A percentile compares a stretch with the other conserved stretches of the same genome.
Evolutionary conservation across 306 rosid genomes (phyloP).

Genomic region (Fragaria vesca): DNA sequence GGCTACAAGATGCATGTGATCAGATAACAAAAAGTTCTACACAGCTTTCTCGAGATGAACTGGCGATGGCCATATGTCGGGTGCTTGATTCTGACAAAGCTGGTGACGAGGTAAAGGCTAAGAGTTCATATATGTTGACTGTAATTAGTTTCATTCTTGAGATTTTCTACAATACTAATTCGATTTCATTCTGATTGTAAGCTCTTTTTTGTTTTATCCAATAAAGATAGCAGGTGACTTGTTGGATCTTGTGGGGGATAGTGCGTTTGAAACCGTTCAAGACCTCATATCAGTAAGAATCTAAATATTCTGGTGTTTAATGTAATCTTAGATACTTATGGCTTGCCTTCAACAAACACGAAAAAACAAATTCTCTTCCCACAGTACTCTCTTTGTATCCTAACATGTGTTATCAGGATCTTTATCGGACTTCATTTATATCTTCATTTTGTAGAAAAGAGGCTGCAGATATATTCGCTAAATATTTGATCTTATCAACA

Average conservation of each 20-base stretch:
- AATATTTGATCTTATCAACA: not conserved
- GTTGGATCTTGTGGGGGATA: slow-evolving; percentile 90
- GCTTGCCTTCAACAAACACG: not conserved
- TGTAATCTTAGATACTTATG: slow-evolving; percentile 9
- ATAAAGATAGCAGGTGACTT: slow-evolving; percentile 87
- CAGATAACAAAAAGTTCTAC: slow-evolving; percentile 46
- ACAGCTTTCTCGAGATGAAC: slow-evolving; percentile 71
- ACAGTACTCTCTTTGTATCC: not conserved
- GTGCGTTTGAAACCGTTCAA: slow-evolving; percentile 89
- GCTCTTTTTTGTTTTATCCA: slow-evolving; percentile 17
- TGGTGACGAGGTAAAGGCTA: slow-evolving; percentile 80
- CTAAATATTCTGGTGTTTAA: slow-evolving; percentile 7
- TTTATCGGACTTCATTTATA: slow-evolving; percentile 10
- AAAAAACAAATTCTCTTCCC: not conserved
- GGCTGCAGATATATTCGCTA: not conserved
- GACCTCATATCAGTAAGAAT: slow-evolving; percentile 70
- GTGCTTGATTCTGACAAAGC: slow-evolving; percentile 88
- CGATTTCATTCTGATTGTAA: slow-evolving; percentile 26
- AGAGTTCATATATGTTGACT: slow-evolving; percentile 16
- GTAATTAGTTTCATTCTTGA: slow-evolving; percentile 7
- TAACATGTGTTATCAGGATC: not conserved
- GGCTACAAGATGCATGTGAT: slow-evolving; percentile 86
- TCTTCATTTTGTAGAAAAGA: not conserved
- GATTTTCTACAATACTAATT: slow-evolving; percentile 9
- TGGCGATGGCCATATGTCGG: slow-evolving; percentile 90